Conservation (phyloP, 495 filamentous ascomycete genomes). For the Penicillium diatomitis region DNA sequence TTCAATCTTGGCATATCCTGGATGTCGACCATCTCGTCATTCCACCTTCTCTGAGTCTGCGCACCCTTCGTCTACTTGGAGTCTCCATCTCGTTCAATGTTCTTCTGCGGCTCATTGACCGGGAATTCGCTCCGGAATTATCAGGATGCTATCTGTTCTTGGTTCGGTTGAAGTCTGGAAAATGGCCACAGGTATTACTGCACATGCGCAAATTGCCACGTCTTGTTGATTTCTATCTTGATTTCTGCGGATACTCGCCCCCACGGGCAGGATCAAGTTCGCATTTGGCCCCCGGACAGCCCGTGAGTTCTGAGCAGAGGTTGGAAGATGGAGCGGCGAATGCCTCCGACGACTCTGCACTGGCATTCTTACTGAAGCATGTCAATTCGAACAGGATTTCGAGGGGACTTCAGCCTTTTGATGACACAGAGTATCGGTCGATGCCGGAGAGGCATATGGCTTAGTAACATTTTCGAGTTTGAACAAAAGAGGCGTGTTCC, state of each 20-base stretch:
- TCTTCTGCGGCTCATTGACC: neutral
- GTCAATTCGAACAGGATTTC: neutral
- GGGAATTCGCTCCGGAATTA: neutral
- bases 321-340: neutral
- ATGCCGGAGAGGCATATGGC: too few relatives aligned
- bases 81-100: neutral
- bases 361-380: neutral
- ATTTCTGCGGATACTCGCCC: neutral
- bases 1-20: neutral
- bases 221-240: neutral
- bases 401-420: neutral
- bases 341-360: neutral
- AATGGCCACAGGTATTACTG: neutral
- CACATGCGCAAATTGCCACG: neutral
- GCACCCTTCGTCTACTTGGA: neutral
- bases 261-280: neutral
- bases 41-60: neutral
- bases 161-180: neutral
- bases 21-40: neutral
- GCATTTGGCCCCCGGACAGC: neutral
- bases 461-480: too few relatives aligned
- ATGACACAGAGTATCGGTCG: slow-evolving; percentile 1
- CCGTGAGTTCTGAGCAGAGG: neutral
- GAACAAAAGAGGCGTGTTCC: too few relatives aligned
- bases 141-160: neutral